Percentiles rank a stretch among this genome's conserved stretches.
Evolutionary conservation across 1,284 basidiomycete species (phyloP).

Genomic region (Boletus mariae): DNA sequence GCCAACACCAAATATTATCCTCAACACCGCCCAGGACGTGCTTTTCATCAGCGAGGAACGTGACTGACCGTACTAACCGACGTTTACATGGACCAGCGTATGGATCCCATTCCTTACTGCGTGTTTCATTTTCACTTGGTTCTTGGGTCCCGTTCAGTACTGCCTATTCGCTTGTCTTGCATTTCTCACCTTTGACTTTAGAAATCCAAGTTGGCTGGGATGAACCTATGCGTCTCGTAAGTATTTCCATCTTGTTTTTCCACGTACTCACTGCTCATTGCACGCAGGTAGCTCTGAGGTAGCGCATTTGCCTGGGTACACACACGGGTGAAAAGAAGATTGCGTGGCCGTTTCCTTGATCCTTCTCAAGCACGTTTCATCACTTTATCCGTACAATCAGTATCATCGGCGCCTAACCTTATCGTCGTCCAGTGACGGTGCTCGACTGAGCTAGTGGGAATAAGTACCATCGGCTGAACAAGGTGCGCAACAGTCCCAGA

Average conservation of each 20-base stretch:
- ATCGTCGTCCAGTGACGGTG: background rate
- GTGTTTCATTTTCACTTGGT: no score
- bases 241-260: background rate
- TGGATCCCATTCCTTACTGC: no score
- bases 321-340: background rate
- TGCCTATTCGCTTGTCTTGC: background rate
- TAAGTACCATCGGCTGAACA: background rate
- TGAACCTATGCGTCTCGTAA: background rate
- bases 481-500: background rate
- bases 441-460: background rate
- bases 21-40: background rate
- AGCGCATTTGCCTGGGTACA: background rate
- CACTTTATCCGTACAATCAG: background rate
- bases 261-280: background rate
- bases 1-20: background rate
- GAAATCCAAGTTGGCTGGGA: background rate
- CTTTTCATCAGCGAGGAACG: background rate
- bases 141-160: no score
- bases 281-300: background rate
- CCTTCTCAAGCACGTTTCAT: background rate
- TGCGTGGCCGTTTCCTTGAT: background rate
- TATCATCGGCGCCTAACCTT: background rate
- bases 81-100: no score
- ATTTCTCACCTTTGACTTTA: background rate
- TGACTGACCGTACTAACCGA: background rate